Evolutionary conservation across 1,284 basidiomycete species (phyloP).

Genomic region (Tilletiopsis washingtonensis): DNA sequence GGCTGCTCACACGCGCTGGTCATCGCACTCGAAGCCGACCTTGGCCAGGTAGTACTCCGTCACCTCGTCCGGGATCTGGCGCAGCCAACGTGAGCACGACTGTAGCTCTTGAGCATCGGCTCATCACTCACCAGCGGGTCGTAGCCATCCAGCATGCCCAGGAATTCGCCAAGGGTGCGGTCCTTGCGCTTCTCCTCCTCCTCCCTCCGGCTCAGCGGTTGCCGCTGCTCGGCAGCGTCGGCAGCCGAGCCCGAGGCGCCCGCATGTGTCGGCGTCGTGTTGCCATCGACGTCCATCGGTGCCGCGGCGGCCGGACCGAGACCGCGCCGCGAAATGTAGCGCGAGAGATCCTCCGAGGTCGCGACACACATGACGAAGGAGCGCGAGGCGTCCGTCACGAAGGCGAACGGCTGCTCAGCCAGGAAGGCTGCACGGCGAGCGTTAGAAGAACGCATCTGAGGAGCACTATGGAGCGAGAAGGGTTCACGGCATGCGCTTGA

Average conservation of each 20-base stretch:
- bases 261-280: conserved; percentile 1
- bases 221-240: conserved; percentile 9
- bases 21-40: conserved; percentile 92
- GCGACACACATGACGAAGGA: conserved; percentile 37
- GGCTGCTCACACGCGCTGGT: conserved; percentile 50
- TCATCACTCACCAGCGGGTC: conserved; percentile 69
- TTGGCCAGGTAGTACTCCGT: conserved; percentile 95
- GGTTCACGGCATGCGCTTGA: background rate
- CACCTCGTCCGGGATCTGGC: conserved; percentile 91
- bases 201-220: conserved; percentile 45
- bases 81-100: background rate
- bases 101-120: background rate
- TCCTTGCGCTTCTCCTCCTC: conserved; percentile 70
- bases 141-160: conserved; percentile 92
- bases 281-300: conserved; percentile 6
- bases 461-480: background rate
- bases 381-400: conserved; percentile 38
- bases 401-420: conserved; percentile 34
- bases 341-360: conserved; percentile 33
- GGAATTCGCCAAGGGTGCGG: conserved; percentile 81
- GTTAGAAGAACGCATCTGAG: background rate
- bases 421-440: conserved; percentile 21
- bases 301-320: conserved; percentile 2
- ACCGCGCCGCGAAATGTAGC: conserved; percentile 32
- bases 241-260: conserved; percentile 7